phyloP scores from a whole-genome alignment of 768 basidiomycete genomes.

The Kwoniella dendrophila region DNA sequence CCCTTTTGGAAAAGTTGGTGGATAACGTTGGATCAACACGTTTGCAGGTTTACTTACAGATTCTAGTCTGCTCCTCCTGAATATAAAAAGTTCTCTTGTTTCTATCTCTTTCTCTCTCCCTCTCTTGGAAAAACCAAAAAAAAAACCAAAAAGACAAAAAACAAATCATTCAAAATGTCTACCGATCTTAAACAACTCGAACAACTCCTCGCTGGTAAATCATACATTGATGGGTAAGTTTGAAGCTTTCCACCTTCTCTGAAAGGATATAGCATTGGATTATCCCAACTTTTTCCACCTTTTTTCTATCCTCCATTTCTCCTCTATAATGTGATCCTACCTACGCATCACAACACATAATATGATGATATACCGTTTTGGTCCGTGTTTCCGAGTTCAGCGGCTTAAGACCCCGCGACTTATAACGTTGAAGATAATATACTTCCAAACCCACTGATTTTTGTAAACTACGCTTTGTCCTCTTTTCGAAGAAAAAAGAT shows the following conservation, averaged over 20 bases:
- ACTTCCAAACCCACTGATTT: slow-evolving; percentile 56
- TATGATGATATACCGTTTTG: slow-evolving; percentile 57
- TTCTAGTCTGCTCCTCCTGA: too few relatives aligned
- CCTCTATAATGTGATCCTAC: too few relatives aligned
- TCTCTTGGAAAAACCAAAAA: too few relatives aligned
- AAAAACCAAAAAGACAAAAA: slow-evolving; percentile 13
- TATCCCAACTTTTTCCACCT: not conserved
- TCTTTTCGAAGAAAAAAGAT: not conserved
- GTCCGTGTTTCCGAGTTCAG: slow-evolving; percentile 57
- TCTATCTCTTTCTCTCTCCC: slow-evolving; percentile 9
- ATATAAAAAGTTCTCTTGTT: not conserved
- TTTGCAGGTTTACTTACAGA: not conserved
- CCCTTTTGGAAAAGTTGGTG: slow-evolving; percentile 2
- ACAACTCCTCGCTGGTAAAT: slow-evolving; percentile 71
- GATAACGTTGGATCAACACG: slow-evolving; percentile 10
- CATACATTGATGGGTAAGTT: slow-evolving; percentile 56
- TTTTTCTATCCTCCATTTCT: slow-evolving; percentile 1
- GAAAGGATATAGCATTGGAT: not conserved
- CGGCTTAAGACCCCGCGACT: slow-evolving; percentile 57
- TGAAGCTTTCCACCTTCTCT: slow-evolving; percentile 1
- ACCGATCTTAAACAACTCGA: slow-evolving; percentile 65
- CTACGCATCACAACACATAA: slow-evolving; percentile 5
- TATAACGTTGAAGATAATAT: slow-evolving; percentile 51
- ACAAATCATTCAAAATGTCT: slow-evolving; percentile 42
- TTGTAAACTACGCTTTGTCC: slow-evolving; percentile 9